Evolutionary conservation across 108 stramenopile species (phyloP).

Genomic region (Schizochytrium sp.): DNA sequence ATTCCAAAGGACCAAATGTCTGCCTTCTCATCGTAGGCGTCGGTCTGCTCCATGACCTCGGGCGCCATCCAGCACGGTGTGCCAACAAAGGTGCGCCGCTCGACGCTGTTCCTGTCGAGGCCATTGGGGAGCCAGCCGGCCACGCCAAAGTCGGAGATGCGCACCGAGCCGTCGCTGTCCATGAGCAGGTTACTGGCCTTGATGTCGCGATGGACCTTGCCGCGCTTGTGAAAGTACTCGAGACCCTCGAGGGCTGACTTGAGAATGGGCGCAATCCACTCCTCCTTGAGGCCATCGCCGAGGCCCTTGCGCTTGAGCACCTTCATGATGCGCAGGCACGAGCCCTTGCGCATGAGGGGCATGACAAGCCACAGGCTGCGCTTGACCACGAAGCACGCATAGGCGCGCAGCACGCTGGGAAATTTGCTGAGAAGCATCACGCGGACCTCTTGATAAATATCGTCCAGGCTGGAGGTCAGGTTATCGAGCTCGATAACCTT

Average conservation of each 20-base stretch:
- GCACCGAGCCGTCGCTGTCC: slow-evolving; percentile 39
- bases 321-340: slow-evolving; percentile 47
- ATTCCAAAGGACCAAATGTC: slow-evolving; percentile 97
- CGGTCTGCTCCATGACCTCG: slow-evolving; percentile 94
- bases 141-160: slow-evolving; percentile 59
- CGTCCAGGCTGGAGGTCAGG: slow-evolving; percentile 37
- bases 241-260: slow-evolving; percentile 42
- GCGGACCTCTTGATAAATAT: slow-evolving; percentile 46
- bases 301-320: neutral
- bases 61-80: slow-evolving; percentile 75
- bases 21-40: slow-evolving; percentile 90
- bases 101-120: slow-evolving; percentile 33
- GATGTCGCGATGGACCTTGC: slow-evolving; percentile 93
- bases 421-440: slow-evolving; percentile 47
- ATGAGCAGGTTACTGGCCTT: slow-evolving; percentile 87
- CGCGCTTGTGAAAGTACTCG: slow-evolving; percentile 80
- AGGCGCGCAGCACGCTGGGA: slow-evolving; percentile 42
- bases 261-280: slow-evolving; percentile 42
- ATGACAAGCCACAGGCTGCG: slow-evolving; percentile 49
- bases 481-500: slow-evolving; percentile 58
- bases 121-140: slow-evolving; percentile 27
- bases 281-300: slow-evolving; percentile 2
- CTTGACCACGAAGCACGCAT: slow-evolving; percentile 44
- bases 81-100: slow-evolving; percentile 69
- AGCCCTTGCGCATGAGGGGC: slow-evolving; percentile 55